Percentiles rank a stretch among this genome's conserved stretches.
phyloP scores from a whole-genome alignment of 306 rosid species.

The Coriaria nepalensis region DNA sequence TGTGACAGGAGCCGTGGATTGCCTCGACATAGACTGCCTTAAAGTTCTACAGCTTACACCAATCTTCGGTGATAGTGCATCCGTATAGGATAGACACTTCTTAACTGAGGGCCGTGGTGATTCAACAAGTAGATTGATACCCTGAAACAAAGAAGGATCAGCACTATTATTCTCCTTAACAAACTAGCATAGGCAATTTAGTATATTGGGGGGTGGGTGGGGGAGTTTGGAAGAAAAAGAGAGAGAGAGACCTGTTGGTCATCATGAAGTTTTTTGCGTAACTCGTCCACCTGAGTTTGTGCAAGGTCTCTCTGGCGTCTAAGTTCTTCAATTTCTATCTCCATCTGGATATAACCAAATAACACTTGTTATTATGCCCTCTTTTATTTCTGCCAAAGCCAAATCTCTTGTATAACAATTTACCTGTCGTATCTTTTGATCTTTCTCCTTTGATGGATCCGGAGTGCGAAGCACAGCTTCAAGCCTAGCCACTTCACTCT shows the following conservation, averaged over 20 bases:
- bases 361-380: constrained; percentile 9
- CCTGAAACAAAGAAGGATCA: constrained; percentile 25
- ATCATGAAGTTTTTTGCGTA: constrained; percentile 63
- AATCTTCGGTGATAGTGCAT: constrained; percentile 35
- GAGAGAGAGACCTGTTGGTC: constrained; percentile 53
- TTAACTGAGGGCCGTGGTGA: constrained; percentile 51
- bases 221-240: not conserved
- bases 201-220: not conserved
- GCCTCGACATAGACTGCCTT: constrained; percentile 91
- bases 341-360: constrained; percentile 50
- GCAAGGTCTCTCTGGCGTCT: constrained; percentile 84
- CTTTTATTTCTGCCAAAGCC: not conserved
- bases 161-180: not conserved
- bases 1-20: constrained; percentile 91
- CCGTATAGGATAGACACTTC: constrained; percentile 81
- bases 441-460: constrained; percentile 76
- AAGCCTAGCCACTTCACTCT: constrained; percentile 93
- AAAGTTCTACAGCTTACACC: constrained; percentile 30
- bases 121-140: constrained; percentile 32
- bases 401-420: constrained; percentile 3
- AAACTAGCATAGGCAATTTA: not conserved
- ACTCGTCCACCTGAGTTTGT: constrained; percentile 70
- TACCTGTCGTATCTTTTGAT: constrained; percentile 92
- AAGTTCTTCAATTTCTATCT: constrained; percentile 90
- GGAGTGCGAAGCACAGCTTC: constrained; percentile 94